Base-by-base conservation (phyloP, 164 flowering plant genomes). In the Vitis rotundifolia region DNA sequence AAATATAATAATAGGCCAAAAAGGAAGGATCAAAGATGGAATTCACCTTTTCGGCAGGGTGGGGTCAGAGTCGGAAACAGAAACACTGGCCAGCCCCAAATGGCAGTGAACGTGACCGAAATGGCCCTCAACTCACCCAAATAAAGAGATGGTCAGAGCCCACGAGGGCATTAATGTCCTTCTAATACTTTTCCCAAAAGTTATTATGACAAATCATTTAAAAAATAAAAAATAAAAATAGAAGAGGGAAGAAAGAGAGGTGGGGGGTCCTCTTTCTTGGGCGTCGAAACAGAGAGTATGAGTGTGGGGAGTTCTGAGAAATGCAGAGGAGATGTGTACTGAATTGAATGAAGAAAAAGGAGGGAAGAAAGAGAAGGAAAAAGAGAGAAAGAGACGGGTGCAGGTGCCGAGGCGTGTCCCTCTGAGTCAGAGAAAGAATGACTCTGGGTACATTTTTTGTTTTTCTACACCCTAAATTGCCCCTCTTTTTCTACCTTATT, bases 361-460 rank as follows among this genome's bases (percentile, higher is more conserved):
- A 48, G 8, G 29, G 26, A 9, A 55, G 28, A n/a, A 55, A 44
- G n/a, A 44, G 16, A 63, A 11, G 11, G 29, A 29, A 37, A 67
- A 16, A 50, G 56, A 64, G 69, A 51, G 64, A 53, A 26, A 31
- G 49, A 28, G 68, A 16, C 1, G 60, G 75, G 75, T 64, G 44
- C 69, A 72, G 67, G 66, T 72, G 70, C 75, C 75, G 66, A 72
- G 70, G 75, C 66, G 28, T 37, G 44, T 72, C 49, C 68, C 50
- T 70, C 37, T 48, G 59, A 71, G 69, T 71, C 58, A 58, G 74
- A 64, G 29, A 71, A 55, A 71, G 13, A 37, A 37, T 37, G 44
- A 37, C 44, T 37, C 44, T 2, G 44, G 44, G 44, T 37, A 37
- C 44, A 37, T 37, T 37, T 37, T 37, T 37, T 37, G 6, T 37